A percentile compares a stretch with the other conserved stretches of the same genome.
Conservation (phyloP, 75 land plant species). For the Selaginella tamariscina region DNA sequence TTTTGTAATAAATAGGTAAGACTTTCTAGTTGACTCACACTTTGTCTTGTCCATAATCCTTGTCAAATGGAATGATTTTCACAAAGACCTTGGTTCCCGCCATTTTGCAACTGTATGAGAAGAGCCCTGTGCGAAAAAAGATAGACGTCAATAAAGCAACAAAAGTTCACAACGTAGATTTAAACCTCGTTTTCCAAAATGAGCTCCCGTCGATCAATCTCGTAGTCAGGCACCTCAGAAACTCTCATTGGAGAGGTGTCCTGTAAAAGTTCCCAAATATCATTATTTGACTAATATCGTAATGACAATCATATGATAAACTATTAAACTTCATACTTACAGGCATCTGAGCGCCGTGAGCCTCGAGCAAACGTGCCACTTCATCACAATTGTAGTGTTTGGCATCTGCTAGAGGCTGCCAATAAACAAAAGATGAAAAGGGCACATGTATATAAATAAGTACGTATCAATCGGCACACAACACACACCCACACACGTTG, state of each 20-base stretch:
- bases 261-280: constrained; percentile 1
- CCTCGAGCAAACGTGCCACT: constrained; percentile 61
- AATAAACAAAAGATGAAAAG: background rate
- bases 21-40: constrained; percentile 12
- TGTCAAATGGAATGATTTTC: constrained; percentile 58
- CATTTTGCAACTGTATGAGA: constrained; percentile 75
- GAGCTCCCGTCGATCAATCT: constrained; percentile 59
- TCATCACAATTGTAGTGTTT: constrained; percentile 57
- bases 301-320: background rate
- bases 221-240: constrained; percentile 73
- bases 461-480: background rate
- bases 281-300: background rate
- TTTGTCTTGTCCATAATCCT: background rate
- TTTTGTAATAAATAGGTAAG: background rate
- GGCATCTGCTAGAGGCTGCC: constrained; percentile 94
- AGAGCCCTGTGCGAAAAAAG: background rate
- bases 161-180: too few relatives aligned
- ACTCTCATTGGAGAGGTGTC: constrained; percentile 80
- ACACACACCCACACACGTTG: background rate
- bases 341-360: constrained; percentile 46
- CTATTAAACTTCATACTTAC: constrained; percentile 24
- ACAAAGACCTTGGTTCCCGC: constrained; percentile 93
- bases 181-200: constrained; percentile 24
- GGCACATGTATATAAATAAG: background rate
- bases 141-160: background rate